Evolutionary conservation across 1,284 basidiomycete species (phyloP), one percentile per base, ranked within the genome.

Genomic region (Trichosporon faecale): DNA sequence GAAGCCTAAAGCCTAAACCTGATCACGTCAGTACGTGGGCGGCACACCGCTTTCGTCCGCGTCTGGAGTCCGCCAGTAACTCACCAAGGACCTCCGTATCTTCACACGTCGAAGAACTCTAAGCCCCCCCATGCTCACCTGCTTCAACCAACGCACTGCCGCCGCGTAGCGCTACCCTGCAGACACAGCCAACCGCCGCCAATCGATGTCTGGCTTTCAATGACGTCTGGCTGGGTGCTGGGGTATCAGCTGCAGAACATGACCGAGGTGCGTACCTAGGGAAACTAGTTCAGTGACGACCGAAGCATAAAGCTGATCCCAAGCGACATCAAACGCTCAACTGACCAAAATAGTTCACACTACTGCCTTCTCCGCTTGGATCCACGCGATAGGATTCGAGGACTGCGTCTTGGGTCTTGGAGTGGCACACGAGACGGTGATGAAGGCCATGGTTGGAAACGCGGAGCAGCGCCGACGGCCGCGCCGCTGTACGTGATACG

Each of bases 91-190:
- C 44, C 18, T 46, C 5, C 44, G 16, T 46, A n/a, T 7, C 44
- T 46, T 46, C 44, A 46, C 25, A 27, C 25, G 25, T 57, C 14
- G 12, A 29, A 6, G 27, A 27, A 55, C 52, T 55, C 52, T 8
- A 52, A 52, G n/a, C 52, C 25, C 52, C 52, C 52, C 52, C 11
- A 21, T 7, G 25, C 27, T 57, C 25, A 29, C 55, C 14, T 18
- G 55, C 25, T 55, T 31, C 55, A 57, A 57, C 55, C 55, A 57
- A 57, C 55, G 55, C 55, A 57, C 27, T 57, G 55, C 16, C 55
- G 55, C 55, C 55, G 55, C 55, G 55, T 27, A 27, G 52, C 52
- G 23, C 25, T 25, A 11, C 23, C 25, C 12, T 16, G 55, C n/a
- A 52, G 21, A 25, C 49, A 23, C 49, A 25, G 21, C 9, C 16